Base-by-base conservation (phyloP, 805 yeast species). In the Saccharomycopsis synnaedendra region DNA sequence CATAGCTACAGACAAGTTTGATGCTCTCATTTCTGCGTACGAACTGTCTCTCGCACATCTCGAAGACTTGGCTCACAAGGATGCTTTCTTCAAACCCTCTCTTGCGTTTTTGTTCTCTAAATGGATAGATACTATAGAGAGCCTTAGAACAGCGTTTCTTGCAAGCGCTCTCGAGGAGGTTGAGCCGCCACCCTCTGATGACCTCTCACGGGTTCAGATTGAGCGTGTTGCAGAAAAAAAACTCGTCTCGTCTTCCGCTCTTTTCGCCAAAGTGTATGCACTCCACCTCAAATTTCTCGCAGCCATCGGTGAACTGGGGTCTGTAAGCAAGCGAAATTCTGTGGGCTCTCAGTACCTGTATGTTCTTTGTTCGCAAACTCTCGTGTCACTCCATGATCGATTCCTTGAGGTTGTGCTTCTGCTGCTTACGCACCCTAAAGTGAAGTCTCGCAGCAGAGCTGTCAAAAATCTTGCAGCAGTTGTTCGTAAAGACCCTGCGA, bases 371-470 rank as follows among this genome's bases (percentile, higher is more conserved):
- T 51, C 55, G 1, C 53, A 47, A 29, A 36, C 32, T 6, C 54
- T 71, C 11, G 47, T 65, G 7, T 54, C 59, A 3, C 59, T 70
- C 3, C 80, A 80, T 56, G 82, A 80, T 27, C 67, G 65, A 1
- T 77, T 81, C 46, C 53, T 84, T 44, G 63, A 62, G 29, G 62
- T 78, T 10, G 60, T 84, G 3, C 55, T 82, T 30, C 62, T 66
- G 3, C 63, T 75, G 1, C 58, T 80, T 31, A 72, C 68, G 32
- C 72, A 74, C 53, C 63, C 71, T 1, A 75, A 74, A 50, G 68
- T 72, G 35, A 76, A 73, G 49, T 61, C 80, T 1, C 69, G 80
- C 56, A 69, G 84, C 0, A 75, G 79, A 44, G 87, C 93, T 0
- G 69, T 87, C 10, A 81, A 78, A 51, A 73, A 78, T 39, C 62